Base-by-base conservation (phyloP, 805 yeast genomes). In the Yueomyces sp. region DNA sequence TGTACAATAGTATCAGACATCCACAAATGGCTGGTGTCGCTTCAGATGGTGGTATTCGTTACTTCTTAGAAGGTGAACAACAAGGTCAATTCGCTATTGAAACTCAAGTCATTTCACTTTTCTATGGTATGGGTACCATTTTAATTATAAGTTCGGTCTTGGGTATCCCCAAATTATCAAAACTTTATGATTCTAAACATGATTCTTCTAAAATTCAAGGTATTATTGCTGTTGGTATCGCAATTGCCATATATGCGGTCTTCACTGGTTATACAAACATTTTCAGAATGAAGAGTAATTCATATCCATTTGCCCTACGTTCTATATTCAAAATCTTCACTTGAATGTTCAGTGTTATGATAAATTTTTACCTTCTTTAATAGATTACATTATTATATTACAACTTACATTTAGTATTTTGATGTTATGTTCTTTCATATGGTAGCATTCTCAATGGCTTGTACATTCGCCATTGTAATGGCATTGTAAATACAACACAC, bases 1-100 rank as follows among this genome's bases (percentile, higher is more conserved):
- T 92, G 98, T 92, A 78, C 73, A 88, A 86, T 61, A 74, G 76
- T 51, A 92, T 92, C 49, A 77, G 96, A 62, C 73, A 74, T 36
- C 71, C 80, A 5, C 87, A 72, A 31, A 66, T 70, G 48, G 67
- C 73, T 36, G 74, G 74, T 32, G 60, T 62, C 39, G 60, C 62
- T 39, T 60, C 59, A 36, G 52, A 60, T 39, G 75, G 75, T 40
- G 58, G 57, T 28, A 59, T 67, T 28, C 72, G 64, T 40, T 84
- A 80, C 57, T 68, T 80, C 38, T 71, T 72, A 50, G 69, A 66
- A 33, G 67, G 69, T 4, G 86, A 86, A 34, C 87, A 83, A 54
- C 84, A 81, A 55, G 67, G 66, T 42, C 98, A 92, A 63, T 73
- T 74, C 42, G 96, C 86, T 5, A 77, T 82, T 39, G 98, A 92